These are phyloP conservation scores for Raffaelea ambrosiae DNA, from an alignment of 2,329 filamentous ascomycete genomes.

Conservation along the genomic window DNA sequence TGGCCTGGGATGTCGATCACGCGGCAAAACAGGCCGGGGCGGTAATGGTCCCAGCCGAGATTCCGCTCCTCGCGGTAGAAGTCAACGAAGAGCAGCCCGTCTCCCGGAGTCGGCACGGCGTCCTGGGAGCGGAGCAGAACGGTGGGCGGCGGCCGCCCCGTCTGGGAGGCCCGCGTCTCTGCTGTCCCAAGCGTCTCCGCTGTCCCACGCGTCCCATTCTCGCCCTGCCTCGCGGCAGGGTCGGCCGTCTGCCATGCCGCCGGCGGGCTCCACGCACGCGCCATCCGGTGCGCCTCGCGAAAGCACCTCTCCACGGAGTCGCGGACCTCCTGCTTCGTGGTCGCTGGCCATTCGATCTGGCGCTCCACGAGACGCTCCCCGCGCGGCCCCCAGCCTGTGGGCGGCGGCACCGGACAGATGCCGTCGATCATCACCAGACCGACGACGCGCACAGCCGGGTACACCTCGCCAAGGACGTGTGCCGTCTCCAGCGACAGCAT, in stretches of 20 bases:
- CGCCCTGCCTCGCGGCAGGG: background rate
- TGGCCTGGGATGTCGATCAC: slow-evolving; percentile 42
- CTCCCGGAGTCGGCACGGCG: slow-evolving; percentile 23
- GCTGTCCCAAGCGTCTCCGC: too few relatives aligned
- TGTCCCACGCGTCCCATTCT: too few relatives aligned
- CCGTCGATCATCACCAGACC: slow-evolving; percentile 48
- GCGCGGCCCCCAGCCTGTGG: slow-evolving; percentile 4
- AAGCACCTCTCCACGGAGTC: slow-evolving; percentile 28
- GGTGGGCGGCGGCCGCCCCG: slow-evolving; percentile 25
- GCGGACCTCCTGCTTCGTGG: slow-evolving; percentile 20
- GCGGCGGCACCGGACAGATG: slow-evolving; percentile 22
- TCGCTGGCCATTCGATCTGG: slow-evolving; percentile 17
- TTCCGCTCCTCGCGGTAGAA: slow-evolving; percentile 28
- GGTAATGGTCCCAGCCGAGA: slow-evolving; percentile 43
- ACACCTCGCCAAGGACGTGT: slow-evolving; percentile 24
- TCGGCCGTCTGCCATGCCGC: background rate
- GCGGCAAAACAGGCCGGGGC: slow-evolving; percentile 31
- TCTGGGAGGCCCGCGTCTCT: too few relatives aligned
- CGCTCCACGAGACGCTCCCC: slow-evolving; percentile 18
- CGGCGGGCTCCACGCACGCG: slow-evolving; percentile 31
- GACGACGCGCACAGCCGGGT: slow-evolving; percentile 26
- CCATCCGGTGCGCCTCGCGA: slow-evolving; percentile 30
- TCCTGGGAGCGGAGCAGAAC: slow-evolving; percentile 38
- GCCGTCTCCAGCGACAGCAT: slow-evolving; percentile 43
- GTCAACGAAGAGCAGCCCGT: slow-evolving; percentile 28